Evolutionary conservation across 768 basidiomycete genomes (phyloP), one percentile per base, ranked within the genome.

Genomic region (Auricularia cornea): DNA sequence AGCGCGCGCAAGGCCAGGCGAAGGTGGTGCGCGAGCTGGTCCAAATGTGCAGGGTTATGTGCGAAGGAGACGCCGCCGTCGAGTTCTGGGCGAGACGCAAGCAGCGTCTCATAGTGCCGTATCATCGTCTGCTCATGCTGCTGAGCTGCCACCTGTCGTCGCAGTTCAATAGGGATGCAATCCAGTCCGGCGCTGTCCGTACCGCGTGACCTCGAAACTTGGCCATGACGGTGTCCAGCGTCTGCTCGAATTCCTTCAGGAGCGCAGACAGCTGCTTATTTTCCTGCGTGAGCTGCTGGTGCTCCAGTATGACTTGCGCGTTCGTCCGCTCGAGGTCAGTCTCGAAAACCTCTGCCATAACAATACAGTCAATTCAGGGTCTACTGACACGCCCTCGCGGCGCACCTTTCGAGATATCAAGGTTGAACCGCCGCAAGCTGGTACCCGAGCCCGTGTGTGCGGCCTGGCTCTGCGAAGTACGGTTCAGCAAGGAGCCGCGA

Each of bases 131-230:
- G 79, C 69, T 97, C 92, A 70, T 98, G 93, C 66, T 89, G 88
- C 70, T 94, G 91, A 0, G 94, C 90, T n/a, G 94, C 92, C 66
- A 89, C 76, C 94, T 98, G 72, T 41, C 59, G 59, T 56, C 11
- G 16, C 5, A 4, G 60, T 59, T 56, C 23, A 14, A 3, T n/a
- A 30, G 62, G 56, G 54, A 60, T 54, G 64, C 3, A 16, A 35
- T 16, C 14, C 48, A 56, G 30, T 20, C 32, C 26, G 18, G 38
- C 11, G 11, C 23, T 60, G 31, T 28, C 57, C 51, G 23, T 69
- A 96, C 94, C 14, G 92, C 87, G 71, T 98, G 89, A 64, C 87
- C 88, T 64, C 95, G 83, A 73, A 98, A 98, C 76, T 98, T 98
- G 60, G 86, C 77, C 97, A 99, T 98, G 72, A 98, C 91, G 31